A percentile compares a stretch with the other conserved stretches of the same genome.
Conservation (phyloP, 495 filamentous ascomycete genomes). For the Aspergillus carlsbadensis region DNA sequence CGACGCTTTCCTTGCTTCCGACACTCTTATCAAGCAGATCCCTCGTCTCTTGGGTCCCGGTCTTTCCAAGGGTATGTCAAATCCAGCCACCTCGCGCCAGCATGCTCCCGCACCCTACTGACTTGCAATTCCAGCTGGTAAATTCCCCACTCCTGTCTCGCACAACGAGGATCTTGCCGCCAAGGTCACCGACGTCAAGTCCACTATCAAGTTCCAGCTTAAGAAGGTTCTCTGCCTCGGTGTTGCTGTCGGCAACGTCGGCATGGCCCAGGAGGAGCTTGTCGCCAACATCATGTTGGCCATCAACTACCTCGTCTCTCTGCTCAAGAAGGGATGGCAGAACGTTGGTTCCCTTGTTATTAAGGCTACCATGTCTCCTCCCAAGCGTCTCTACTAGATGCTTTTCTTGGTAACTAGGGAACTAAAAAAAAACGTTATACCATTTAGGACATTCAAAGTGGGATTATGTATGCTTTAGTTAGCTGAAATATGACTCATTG, state of each 20-base stretch:
- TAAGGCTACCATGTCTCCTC: slow-evolving; percentile 99
- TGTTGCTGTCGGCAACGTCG: slow-evolving; percentile 97
- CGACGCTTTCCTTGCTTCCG: slow-evolving; percentile 97
- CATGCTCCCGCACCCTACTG: too few species aligned
- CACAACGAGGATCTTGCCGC: slow-evolving; percentile 86
- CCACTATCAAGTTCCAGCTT: slow-evolving; percentile 99
- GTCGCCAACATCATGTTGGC: slow-evolving; percentile 95
- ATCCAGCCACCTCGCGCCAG: neutral
- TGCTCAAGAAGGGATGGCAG: slow-evolving; percentile 99
- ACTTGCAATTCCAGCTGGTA: slow-evolving; percentile 65
- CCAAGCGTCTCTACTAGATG: slow-evolving; percentile 90
- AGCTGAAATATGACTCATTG: slow-evolving; percentile 37
- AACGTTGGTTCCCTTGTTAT: slow-evolving; percentile 99
- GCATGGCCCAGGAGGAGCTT: slow-evolving; percentile 93
- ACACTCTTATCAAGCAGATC: slow-evolving; percentile 97
- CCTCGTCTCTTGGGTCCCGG: slow-evolving; percentile 97
- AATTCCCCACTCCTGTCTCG: slow-evolving; percentile 98
- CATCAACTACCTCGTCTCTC: slow-evolving; percentile 98
- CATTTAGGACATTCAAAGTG: slow-evolving; percentile 28
- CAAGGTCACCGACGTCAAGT: slow-evolving; percentile 99
- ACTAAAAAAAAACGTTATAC: neutral
- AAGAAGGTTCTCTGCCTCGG: slow-evolving; percentile 99
- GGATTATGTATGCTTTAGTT: slow-evolving; percentile 34
- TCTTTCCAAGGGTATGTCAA: slow-evolving; percentile 91
- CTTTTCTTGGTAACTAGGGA: slow-evolving; percentile 24